These are phyloP conservation scores for Phytophthora pistaciae DNA, from an alignment of 352 stramenopile genomes.

Conservation along the genomic window DNA sequence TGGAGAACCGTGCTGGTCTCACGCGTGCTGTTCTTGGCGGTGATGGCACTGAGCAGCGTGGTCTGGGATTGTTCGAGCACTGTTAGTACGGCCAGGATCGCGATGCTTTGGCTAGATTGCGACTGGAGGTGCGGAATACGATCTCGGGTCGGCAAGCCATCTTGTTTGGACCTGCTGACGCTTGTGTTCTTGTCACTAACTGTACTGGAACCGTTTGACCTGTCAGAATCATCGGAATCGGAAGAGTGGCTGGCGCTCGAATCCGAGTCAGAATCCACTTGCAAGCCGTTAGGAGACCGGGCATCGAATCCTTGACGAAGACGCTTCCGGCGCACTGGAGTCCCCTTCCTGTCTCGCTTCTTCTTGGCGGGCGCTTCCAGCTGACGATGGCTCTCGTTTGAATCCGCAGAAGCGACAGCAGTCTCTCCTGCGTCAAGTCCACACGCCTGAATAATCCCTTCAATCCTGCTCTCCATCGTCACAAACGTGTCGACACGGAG, in stretches of 20 bases:
- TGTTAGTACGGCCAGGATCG: slow-evolving; percentile 43
- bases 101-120: slow-evolving; percentile 38
- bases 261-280: slow-evolving; percentile 29
- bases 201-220: slow-evolving; percentile 17
- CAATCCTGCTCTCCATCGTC: slow-evolving; percentile 41
- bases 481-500: slow-evolving; percentile 35
- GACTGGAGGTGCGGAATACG: slow-evolving; percentile 52
- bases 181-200: not conserved
- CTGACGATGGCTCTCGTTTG: not conserved
- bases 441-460: slow-evolving; percentile 51
- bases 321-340: slow-evolving; percentile 31
- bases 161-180: not conserved
- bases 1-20: slow-evolving; percentile 21
- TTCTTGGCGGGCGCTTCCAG: slow-evolving; percentile 12
- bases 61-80: slow-evolving; percentile 50
- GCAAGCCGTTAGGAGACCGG: slow-evolving; percentile 17
- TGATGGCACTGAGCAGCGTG: slow-evolving; percentile 36
- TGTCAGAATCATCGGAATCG: slow-evolving; percentile 17
- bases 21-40: slow-evolving; percentile 13
- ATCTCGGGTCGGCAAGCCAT: slow-evolving; percentile 4
- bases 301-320: slow-evolving; percentile 43
- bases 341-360: slow-evolving; percentile 3
- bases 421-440: slow-evolving; percentile 36
- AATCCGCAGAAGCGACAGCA: not conserved
- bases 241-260: slow-evolving; percentile 35